These are phyloP conservation scores for Cystofilobasidium bisporidii DNA, from an alignment of 768 basidiomycete species.

Conservation along the genomic window DNA sequence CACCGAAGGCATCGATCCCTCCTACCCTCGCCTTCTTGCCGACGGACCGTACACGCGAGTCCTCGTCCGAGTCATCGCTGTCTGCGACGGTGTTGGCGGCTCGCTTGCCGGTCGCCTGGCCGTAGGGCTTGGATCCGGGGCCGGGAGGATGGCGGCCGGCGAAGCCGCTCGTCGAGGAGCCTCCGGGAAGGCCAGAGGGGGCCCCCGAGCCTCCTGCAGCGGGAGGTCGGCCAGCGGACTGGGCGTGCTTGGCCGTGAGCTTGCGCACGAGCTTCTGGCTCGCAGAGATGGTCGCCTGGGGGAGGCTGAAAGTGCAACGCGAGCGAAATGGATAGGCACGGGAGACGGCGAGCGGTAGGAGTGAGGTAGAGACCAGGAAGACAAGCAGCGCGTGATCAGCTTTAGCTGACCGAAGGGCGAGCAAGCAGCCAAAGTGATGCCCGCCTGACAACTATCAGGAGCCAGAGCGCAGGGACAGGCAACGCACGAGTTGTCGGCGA, in stretches of 20 bases:
- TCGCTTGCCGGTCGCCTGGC: background rate
- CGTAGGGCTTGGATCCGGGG: background rate
- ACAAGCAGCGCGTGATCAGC: background rate
- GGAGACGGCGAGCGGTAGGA: no score
- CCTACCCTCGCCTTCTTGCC: slow-evolving; percentile 4
- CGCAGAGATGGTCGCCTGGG: background rate
- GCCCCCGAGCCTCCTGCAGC: background rate
- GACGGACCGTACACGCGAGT: background rate
- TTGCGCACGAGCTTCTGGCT: slow-evolving; percentile 17
- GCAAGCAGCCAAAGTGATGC: background rate
- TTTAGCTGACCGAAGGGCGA: background rate
- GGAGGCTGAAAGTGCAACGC: background rate
- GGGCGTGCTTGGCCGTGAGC: slow-evolving; percentile 12
- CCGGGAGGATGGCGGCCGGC: background rate
- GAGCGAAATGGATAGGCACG: background rate
- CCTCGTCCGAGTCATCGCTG: slow-evolving; percentile 6
- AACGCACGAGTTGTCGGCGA: slow-evolving; percentile 14
- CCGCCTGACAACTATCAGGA: no score
- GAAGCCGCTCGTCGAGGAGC: no score
- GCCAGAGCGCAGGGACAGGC: background rate
- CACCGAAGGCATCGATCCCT: slow-evolving; percentile 7
- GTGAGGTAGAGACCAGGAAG: background rate
- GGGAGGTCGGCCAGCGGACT: background rate
- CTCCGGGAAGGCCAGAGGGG: no score
- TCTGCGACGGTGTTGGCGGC: background rate